Evolutionary conservation across 2,329 filamentous ascomycete species (phyloP), one percentile per base, ranked within the genome.

Genomic region (Sarocladium strictum): DNA sequence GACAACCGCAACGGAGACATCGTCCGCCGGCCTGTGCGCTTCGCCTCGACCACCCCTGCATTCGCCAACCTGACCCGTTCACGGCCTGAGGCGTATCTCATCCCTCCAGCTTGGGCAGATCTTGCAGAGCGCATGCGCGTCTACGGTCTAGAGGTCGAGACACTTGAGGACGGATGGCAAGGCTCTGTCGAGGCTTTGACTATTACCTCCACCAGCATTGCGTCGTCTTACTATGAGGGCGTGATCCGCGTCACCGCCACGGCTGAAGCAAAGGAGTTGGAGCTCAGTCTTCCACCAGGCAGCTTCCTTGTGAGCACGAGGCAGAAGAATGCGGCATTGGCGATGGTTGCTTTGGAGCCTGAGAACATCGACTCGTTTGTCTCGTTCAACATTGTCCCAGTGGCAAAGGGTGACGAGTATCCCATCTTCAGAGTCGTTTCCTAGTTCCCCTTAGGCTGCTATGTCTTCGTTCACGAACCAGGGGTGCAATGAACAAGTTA

Each of bases 361-460:
- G 67, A 69, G 59, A 64, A 63, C 2, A 63, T 65, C 10, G 67
- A 69, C 53, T 69, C 67, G 1, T 69, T 66, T 29, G 66, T 61
- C 1, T 64, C 63, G 3, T 63, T 61, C 17, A 67, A 66, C 50
- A 62, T 69, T 11, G 56, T 69, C 1, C 65, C 67, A 1, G 51
- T 67, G 2, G 55, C 57, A 2, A 60, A 54, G 2, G 64, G 63
- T 0, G 65, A 69, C 19, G 66, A 69, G 54, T 69, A 67, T 23
- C 64, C 64, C 2, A 60, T 67, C 0, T 67, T 65, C 35, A 60
- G 64, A 45, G 45, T 56, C 23, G 41, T 55, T 27, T 47, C 55
- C 6, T 56, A 54, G 37, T n/a, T n/a, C n/a, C n/a, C n/a, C n/a
- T n/a, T n/a, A n/a, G n/a, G n/a, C n/a, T n/a, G n/a, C n/a, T n/a